These are phyloP conservation scores for Eucalyptus camaldulensis DNA, from an alignment of 345 rosid species.

Conservation along the genomic window DNA sequence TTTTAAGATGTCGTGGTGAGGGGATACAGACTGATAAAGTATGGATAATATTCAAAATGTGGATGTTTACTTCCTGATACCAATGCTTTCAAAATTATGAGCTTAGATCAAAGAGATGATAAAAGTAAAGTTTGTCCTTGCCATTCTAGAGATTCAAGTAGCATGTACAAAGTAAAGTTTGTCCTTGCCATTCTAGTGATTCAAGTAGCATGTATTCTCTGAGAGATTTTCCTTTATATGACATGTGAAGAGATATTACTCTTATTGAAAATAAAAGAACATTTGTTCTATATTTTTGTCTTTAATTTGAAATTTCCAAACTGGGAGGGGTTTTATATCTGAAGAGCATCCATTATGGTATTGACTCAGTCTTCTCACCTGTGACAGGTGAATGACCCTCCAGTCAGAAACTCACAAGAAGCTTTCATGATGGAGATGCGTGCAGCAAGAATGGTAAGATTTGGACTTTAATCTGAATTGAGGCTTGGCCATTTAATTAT, in stretches of 20 bases:
- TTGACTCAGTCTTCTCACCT: background rate
- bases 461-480: background rate
- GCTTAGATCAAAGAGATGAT: background rate
- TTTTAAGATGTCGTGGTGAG: background rate
- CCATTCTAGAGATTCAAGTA: background rate
- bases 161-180: background rate
- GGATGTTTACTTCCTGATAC: background rate
- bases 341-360: background rate
- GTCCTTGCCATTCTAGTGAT: background rate
- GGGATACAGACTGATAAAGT: background rate
- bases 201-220: background rate
- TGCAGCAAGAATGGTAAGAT: conserved; percentile 74
- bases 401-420: conserved; percentile 79
- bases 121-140: background rate
- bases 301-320: background rate
- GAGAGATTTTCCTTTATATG: background rate
- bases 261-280: background rate
- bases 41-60: background rate
- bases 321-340: background rate
- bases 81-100: background rate
- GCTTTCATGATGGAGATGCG: conserved; percentile 96
- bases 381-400: conserved; percentile 55
- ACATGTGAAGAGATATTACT: background rate
- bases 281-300: background rate
- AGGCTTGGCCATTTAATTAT: background rate